These are phyloP conservation scores for Linnemannia schmuckeri DNA, from an alignment of 192 early-diverging fungal species.

Conservation along the genomic window DNA sequence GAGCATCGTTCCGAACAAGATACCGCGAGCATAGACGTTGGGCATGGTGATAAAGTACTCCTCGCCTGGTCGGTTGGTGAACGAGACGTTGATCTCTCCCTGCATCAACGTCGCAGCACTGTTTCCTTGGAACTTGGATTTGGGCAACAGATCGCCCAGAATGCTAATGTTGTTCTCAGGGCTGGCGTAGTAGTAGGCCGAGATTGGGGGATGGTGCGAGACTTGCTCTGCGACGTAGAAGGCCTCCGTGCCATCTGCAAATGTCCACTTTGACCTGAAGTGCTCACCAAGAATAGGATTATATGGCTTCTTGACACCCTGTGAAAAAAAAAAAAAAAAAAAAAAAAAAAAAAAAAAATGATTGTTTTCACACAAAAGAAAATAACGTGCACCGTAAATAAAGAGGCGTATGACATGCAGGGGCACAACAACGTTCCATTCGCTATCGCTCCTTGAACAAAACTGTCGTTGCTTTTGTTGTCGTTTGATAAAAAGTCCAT, in stretches of 20 bases:
- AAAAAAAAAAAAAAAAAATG: background rate
- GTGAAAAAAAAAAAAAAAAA: background rate
- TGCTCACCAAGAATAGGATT: conserved; percentile 95
- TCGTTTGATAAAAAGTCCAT: conserved; percentile 1
- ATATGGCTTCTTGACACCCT: conserved; percentile 95
- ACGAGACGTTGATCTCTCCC: conserved; percentile 73
- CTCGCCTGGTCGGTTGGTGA: conserved; percentile 77
- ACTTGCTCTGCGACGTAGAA: conserved; percentile 93
- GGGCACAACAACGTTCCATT: conserved; percentile 5
- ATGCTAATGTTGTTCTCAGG: conserved; percentile 86
- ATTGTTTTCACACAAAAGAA: too few species aligned
- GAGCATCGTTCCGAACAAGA: conserved; percentile 95
- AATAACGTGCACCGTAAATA: background rate
- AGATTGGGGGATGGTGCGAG: conserved; percentile 94
- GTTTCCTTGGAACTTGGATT: conserved; percentile 90
- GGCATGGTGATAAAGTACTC: conserved; percentile 87
- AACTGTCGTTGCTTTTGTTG: background rate
- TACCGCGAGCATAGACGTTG: conserved; percentile 94
- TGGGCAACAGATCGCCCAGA: conserved; percentile 84
- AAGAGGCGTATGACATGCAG: background rate
- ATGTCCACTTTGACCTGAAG: conserved; percentile 87
- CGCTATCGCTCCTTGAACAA: background rate
- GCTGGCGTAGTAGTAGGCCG: conserved; percentile 84
- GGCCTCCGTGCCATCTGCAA: conserved; percentile 76
- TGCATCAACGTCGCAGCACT: conserved; percentile 93